Conservation (phyloP, 352 stramenopile species). For the Phytophthora europaea region DNA sequence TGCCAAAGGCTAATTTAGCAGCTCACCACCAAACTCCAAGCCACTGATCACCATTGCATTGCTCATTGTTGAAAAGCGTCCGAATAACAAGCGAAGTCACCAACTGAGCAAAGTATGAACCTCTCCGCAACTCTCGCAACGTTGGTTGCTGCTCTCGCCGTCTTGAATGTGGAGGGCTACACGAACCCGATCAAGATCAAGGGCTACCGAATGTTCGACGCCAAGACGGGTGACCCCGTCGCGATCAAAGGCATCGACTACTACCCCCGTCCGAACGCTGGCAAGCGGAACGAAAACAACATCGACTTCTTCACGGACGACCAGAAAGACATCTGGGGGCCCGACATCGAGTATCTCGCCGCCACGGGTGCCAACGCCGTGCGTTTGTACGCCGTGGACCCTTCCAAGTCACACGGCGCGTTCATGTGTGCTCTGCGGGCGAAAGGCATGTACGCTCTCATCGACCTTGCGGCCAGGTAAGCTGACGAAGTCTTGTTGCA, state of each 20-base stretch:
- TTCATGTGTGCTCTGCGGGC: slow-evolving; percentile 89
- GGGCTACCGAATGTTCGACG: slow-evolving; percentile 82
- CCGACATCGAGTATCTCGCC: slow-evolving; percentile 72
- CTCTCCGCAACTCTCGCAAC: slow-evolving; percentile 18
- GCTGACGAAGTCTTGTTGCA: neutral
- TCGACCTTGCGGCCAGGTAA: slow-evolving; percentile 63
- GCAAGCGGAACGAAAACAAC: slow-evolving; percentile 74
- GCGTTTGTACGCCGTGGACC: slow-evolving; percentile 87
- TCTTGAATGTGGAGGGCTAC: slow-evolving; percentile 25
- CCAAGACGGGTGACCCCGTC: slow-evolving; percentile 70
- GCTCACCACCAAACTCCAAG: neutral
- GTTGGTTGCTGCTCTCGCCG: slow-evolving; percentile 18
- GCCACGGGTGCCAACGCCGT: slow-evolving; percentile 80
- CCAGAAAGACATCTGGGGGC: slow-evolving; percentile 68
- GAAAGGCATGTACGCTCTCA: slow-evolving; percentile 81
- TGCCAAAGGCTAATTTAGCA: neutral
- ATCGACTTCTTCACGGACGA: slow-evolving; percentile 90
- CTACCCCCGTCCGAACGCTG: slow-evolving; percentile 86
- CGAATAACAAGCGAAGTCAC: slow-evolving; percentile 1
- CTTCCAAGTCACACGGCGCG: slow-evolving; percentile 81
- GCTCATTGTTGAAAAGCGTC: slow-evolving; percentile 31
- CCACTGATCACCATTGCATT: neutral
- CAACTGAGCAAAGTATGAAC: slow-evolving; percentile 22
- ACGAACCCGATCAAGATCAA: slow-evolving; percentile 64
- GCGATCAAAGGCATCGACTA: slow-evolving; percentile 86